phyloP scores from a whole-genome alignment of 176 grass and related monocot genomes.

The Triticum monococcum region DNA sequence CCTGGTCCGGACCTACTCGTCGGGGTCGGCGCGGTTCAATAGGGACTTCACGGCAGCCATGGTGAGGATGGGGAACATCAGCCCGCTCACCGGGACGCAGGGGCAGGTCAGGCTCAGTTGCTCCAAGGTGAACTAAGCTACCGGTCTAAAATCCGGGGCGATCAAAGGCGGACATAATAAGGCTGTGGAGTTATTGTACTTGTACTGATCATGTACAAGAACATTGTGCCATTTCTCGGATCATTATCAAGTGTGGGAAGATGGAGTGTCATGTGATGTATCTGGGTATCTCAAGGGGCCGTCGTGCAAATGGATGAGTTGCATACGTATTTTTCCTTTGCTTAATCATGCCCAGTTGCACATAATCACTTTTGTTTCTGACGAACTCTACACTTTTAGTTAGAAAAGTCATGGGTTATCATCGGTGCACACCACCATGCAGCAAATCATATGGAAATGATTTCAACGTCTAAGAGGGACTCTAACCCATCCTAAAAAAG shows the following conservation, averaged over 20 bases:
- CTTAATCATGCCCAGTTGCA: background rate
- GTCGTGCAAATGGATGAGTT: background rate
- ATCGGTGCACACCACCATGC: no score
- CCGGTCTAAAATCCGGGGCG: background rate
- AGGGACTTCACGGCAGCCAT: slow-evolving; percentile 41
- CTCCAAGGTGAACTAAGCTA: slow-evolving; percentile 30
- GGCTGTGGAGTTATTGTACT: background rate
- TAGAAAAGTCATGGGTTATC: no score
- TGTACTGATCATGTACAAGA: background rate
- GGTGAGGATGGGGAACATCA: slow-evolving; percentile 51
- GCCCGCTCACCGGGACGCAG: slow-evolving; percentile 25
- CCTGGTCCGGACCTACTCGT: slow-evolving; percentile 28
- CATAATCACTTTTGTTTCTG: background rate
- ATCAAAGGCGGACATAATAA: background rate
- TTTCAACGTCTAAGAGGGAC: no score
- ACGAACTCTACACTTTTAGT: background rate
- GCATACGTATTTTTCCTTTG: background rate
- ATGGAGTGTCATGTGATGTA: background rate
- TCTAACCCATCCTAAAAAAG: background rate
- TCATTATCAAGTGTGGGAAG: background rate
- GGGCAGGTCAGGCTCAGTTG: slow-evolving; percentile 51
- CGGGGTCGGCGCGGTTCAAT: slow-evolving; percentile 6
- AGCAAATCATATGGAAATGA: no score
- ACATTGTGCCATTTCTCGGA: background rate
- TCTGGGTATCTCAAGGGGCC: no score